Base-by-base conservation (phyloP, 768 basidiomycete species). In the Dentipellis fragilis region DNA sequence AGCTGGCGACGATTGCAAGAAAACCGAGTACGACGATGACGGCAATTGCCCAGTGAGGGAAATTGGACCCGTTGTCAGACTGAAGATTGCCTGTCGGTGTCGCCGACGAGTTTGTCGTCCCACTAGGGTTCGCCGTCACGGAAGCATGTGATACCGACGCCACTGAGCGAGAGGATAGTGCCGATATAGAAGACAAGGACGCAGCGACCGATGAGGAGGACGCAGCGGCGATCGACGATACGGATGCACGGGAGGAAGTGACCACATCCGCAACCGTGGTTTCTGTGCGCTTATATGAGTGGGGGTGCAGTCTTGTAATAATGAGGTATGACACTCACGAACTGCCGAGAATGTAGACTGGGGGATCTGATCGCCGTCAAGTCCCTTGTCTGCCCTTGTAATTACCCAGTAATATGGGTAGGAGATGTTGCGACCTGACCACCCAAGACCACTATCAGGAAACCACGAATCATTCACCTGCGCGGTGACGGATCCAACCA, bases 31-130 rank as follows among this genome's bases (percentile, higher is more conserved):
- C 79, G 49, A 85, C 86, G 52, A 93, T 89, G 60, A 93, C 85
- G 52, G 93, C 90, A 64, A 94, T 94, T 10, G 89, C 93, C 92
- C 90, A 93, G 65, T 81, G 81, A 9, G 90, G 92, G 66, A 93
- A 93, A 37, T 73, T 62, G 14, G 75, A 65, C 55, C 59, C 65
- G 51, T 64, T 55, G 16, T 64, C 58, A 51, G 65, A 61, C 66
- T 87, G 87, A 19, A 88, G 74, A 58, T 63, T 64, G 34, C 65
- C 65, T 35, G 61, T 23, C 8, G 65, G 52, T 19, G 55, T 55
- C 6, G 42, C 53, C 34, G 55, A 22, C 50, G 56, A 34, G 54
- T 54, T 36, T 5, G 59, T 40, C 7, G 49, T 10, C 57, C 42
- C 19, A 59, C 52, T 38, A 56, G 57, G 54, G 10, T 54, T 46